These are phyloP conservation scores for Rhodotorula sp. DNA, from an alignment of 1,284 basidiomycete genomes.

Conservation along the genomic window DNA sequence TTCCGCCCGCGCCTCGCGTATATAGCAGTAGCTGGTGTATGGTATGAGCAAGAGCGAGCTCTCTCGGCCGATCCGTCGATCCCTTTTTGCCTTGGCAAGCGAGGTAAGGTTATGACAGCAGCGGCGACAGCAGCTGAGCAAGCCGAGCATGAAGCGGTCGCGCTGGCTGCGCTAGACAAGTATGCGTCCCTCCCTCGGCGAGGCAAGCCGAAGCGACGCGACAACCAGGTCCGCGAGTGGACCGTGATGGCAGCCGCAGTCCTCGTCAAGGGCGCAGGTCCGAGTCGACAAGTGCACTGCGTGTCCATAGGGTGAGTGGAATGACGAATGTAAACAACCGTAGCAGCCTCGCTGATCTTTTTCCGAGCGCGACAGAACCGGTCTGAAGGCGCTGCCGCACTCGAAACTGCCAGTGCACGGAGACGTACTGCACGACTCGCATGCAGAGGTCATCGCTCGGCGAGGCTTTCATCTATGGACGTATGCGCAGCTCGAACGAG, in stretches of 20 bases:
- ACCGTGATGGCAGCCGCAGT: constrained; percentile 50
- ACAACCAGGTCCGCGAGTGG: constrained; percentile 51
- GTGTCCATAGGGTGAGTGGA: constrained; percentile 39
- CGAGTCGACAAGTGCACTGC: constrained; percentile 9
- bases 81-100: too few species aligned
- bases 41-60: background rate
- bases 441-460: constrained; percentile 84
- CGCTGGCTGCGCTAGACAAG: constrained; percentile 10
- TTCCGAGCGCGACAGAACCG: constrained; percentile 58
- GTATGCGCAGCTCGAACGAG: constrained; percentile 61
- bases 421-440: constrained; percentile 81
- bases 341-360: background rate
- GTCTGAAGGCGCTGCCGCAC: constrained; percentile 80
- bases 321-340: background rate
- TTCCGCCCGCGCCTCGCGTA: background rate
- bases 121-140: too few species aligned
- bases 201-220: constrained; percentile 48
- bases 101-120: background rate
- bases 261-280: background rate
- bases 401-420: constrained; percentile 65
- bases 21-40: background rate
- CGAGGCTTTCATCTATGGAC: constrained; percentile 79
- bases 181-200: constrained; percentile 48
- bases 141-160: constrained; percentile 4
- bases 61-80: background rate